phyloP scores from a whole-genome alignment of 83 land plant species.

The Isoetes engelmannii region DNA sequence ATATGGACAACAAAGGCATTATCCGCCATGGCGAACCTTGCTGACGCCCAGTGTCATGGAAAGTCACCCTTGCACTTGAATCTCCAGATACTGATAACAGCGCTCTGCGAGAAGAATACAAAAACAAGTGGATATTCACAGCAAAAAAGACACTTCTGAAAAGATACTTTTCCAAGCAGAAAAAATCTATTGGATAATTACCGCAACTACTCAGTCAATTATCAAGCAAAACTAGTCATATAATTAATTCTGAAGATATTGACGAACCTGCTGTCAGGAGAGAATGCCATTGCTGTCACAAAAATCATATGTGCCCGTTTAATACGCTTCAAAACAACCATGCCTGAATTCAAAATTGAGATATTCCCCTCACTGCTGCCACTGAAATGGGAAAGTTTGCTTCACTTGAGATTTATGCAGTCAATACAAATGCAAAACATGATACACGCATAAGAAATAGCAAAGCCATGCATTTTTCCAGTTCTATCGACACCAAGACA shows the following conservation, averaged over 20 bases:
- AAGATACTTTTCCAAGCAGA: too few relatives aligned
- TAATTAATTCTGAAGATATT: too few relatives aligned
- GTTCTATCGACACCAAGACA: too few relatives aligned
- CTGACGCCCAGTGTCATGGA: conserved; percentile 24
- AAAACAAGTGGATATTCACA: background rate
- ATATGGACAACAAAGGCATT: background rate
- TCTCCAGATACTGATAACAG: conserved; percentile 54
- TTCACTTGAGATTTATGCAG: too few relatives aligned
- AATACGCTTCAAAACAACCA: conserved; percentile 31
- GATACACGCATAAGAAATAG: too few relatives aligned
- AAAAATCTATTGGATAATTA: too few relatives aligned
- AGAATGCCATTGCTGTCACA: conserved; percentile 49
- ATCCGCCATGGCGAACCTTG: conserved; percentile 23
- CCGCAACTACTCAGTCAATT: too few relatives aligned
- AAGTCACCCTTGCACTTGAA: conserved; percentile 50
- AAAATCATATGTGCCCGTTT: conserved; percentile 49
- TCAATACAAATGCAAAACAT: too few relatives aligned
- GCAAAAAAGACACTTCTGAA: background rate
- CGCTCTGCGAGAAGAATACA: conserved; percentile 28
- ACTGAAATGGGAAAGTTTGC: conserved; percentile 16
- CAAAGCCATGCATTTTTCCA: too few relatives aligned
- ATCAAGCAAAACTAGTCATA: too few relatives aligned
- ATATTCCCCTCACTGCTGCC: conserved; percentile 55
- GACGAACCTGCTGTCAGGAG: conserved; percentile 63
- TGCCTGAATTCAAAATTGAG: conserved; percentile 28